These are phyloP conservation scores for Blepharisma japonicum DNA, from an alignment of 73 alveolate species.

Conservation along the genomic window DNA sequence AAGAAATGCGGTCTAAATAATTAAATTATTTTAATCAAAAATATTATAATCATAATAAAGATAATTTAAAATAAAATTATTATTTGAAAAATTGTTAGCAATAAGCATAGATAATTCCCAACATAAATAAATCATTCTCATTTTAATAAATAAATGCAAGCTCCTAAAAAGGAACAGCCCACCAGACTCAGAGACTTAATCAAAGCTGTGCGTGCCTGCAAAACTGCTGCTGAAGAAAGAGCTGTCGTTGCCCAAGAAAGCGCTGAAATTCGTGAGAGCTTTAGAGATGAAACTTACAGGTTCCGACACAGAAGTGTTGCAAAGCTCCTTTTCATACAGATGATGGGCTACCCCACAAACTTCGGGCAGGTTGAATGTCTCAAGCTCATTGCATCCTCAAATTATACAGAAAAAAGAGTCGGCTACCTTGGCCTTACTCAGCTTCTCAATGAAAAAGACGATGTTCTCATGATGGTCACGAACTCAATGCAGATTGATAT, in stretches of 20 bases:
- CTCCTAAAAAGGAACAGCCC: conserved; percentile 41
- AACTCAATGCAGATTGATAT: conserved; percentile 88
- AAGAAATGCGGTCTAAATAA: too few relatives aligned
- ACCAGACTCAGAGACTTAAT: conserved; percentile 93
- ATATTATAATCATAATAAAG: too few relatives aligned
- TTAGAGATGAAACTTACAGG: conserved; percentile 91
- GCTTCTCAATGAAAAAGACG: conserved; percentile 98
- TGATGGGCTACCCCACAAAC: conserved; percentile 94
- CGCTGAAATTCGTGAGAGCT: conserved; percentile 97
- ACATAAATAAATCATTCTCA: too few relatives aligned
- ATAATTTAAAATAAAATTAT: too few relatives aligned
- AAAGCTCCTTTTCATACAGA: conserved; percentile 87
- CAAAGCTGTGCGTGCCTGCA: conserved; percentile 97
- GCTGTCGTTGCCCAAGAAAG: conserved; percentile 95
- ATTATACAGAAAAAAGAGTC: conserved; percentile 97
- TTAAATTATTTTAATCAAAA: too few relatives aligned
- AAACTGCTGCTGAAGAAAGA: conserved; percentile 98
- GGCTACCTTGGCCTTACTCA: conserved; percentile 98
- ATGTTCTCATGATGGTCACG: conserved; percentile 96
- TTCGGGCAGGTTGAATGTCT: conserved; percentile 97
- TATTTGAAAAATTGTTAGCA: too few relatives aligned
- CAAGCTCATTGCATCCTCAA: conserved; percentile 92
- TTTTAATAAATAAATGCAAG: neutral
- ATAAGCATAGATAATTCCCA: too few relatives aligned
- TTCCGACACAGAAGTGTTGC: conserved; percentile 95